Conservation (phyloP, 371 early-diverging fungal species). For the Ordospora colligata region DNA sequence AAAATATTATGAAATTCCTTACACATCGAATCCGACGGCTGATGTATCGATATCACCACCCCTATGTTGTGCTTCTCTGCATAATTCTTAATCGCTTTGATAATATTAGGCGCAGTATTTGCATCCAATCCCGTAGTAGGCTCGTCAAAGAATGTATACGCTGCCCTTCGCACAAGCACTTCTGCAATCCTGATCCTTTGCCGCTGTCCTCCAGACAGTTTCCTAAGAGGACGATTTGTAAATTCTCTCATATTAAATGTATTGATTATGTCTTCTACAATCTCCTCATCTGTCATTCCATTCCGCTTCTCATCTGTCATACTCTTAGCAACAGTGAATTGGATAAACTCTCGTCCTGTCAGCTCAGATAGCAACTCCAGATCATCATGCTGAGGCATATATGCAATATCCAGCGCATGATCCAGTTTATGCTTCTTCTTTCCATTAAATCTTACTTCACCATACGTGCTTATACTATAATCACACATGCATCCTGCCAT, state of each 20-base stretch:
- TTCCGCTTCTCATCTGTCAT: too few relatives aligned
- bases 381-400: too few relatives aligned
- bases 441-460: conserved; percentile 58
- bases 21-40: conserved; percentile 56
- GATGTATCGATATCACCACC: conserved; percentile 34
- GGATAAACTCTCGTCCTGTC: too few relatives aligned
- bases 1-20: conserved; percentile 63
- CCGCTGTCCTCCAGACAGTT: conserved; percentile 45
- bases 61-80: conserved; percentile 9
- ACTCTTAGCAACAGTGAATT: too few relatives aligned
- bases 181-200: conserved; percentile 41
- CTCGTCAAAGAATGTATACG: conserved; percentile 50
- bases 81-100: conserved; percentile 8
- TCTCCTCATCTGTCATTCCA: too few relatives aligned
- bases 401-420: background rate
- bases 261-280: too few relatives aligned
- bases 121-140: conserved; percentile 52
- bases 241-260: too few relatives aligned
- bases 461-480: conserved; percentile 63
- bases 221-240: conserved; percentile 2
- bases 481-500: conserved; percentile 51
- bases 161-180: conserved; percentile 1
- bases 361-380: too few relatives aligned
- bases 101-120: conserved; percentile 24
- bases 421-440: background rate